Conservation (phyloP, 1,284 basidiomycete genomes). For the Coniferiporia sulphurascens region DNA sequence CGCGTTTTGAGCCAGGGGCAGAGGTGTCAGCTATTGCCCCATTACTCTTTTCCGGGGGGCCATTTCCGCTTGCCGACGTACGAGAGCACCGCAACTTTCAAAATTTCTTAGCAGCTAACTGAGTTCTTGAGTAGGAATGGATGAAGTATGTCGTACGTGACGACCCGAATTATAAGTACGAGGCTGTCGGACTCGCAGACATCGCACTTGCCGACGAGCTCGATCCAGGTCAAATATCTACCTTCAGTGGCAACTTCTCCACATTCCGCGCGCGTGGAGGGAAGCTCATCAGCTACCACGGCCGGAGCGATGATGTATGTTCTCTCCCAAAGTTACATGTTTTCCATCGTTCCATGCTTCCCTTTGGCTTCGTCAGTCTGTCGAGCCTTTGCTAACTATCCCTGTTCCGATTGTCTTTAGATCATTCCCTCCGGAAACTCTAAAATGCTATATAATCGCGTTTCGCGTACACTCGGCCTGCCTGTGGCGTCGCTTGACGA, state of each 20-base stretch:
- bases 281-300: constrained; percentile 24
- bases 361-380: neutral
- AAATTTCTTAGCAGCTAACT: neutral
- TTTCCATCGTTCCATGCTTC: neutral
- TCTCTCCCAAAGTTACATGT: neutral
- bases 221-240: constrained; percentile 18
- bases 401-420: constrained; percentile 6
- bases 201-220: constrained; percentile 11
- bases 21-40: neutral
- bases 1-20: constrained; percentile 21
- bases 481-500: constrained; percentile 25
- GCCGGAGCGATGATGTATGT: constrained; percentile 13
- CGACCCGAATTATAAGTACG: constrained; percentile 9
- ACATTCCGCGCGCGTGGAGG: constrained; percentile 24
- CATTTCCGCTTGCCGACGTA: neutral
- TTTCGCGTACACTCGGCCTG: constrained; percentile 26
- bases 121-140: constrained; percentile 15
- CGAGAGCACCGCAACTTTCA: constrained; percentile 2
- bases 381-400: neutral
- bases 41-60: neutral
- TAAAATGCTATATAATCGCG: constrained; percentile 32
- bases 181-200: constrained; percentile 12
- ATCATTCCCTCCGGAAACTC: constrained; percentile 33
- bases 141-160: constrained; percentile 15
- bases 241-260: constrained; percentile 19